A percentile compares a stretch with the other conserved stretches of the same genome.
phyloP scores from a whole-genome alignment of 768 basidiomycete species.

The Hypholoma fasciculare region DNA sequence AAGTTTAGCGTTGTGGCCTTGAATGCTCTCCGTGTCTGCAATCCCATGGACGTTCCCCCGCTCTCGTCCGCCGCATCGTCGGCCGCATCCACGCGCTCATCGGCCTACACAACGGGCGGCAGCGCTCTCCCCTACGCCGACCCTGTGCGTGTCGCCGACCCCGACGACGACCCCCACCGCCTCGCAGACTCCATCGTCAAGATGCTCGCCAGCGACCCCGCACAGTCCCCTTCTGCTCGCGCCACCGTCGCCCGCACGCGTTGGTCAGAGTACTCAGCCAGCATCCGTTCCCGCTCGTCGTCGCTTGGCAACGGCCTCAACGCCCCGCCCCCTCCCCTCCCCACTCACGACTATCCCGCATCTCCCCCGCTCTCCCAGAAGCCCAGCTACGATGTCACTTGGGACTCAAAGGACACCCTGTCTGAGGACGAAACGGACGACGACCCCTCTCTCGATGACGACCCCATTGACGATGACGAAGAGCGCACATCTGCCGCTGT shows the following conservation, averaged over 20 bases:
- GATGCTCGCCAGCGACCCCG: constrained; percentile 55
- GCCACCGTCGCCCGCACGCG: constrained; percentile 48
- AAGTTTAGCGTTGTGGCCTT: constrained; percentile 1
- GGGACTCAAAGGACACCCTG: constrained; percentile 67
- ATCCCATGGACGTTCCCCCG: constrained; percentile 44
- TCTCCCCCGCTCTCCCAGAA: constrained; percentile 40
- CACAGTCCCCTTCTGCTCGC: constrained; percentile 42
- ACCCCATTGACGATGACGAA: constrained; percentile 52
- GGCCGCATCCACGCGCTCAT: constrained; percentile 71
- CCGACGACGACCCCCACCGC: constrained; percentile 47
- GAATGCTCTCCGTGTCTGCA: constrained; percentile 44
- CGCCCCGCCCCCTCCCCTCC: constrained; percentile 30
- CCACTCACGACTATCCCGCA: constrained; percentile 30
- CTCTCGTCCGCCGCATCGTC: constrained; percentile 75
- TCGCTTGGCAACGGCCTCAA: constrained; percentile 51
- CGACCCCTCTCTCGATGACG: constrained; percentile 38
- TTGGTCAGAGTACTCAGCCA: constrained; percentile 75
- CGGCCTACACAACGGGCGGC: constrained; percentile 74
- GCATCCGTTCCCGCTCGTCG: constrained; percentile 69
- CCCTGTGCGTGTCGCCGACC: constrained; percentile 66
- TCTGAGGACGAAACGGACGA: constrained; percentile 63
- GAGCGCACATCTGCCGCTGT: constrained; percentile 78
- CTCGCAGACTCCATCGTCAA: constrained; percentile 68
- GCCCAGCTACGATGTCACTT: constrained; percentile 75
- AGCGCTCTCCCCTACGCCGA: constrained; percentile 62